A percentile compares a stretch with the other conserved stretches of the same genome.
These are phyloP conservation scores for Phytophthora melonis DNA, from an alignment of 352 stramenopile species.

Conservation along the genomic window DNA sequence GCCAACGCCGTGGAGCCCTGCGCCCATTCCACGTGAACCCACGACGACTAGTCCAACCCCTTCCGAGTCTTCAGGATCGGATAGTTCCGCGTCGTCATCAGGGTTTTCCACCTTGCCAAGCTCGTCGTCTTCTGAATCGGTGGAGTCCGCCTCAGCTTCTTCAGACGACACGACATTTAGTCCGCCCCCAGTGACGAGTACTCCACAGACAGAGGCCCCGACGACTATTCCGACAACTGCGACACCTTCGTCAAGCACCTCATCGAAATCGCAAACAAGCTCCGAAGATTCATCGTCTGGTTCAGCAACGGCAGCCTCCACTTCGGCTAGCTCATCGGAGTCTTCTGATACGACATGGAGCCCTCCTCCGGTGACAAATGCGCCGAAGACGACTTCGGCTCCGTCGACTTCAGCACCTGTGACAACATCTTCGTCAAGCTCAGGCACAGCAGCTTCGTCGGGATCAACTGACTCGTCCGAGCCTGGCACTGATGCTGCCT, in stretches of 20 bases:
- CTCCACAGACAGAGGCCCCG: constrained; percentile 26
- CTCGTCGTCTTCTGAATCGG: constrained; percentile 21
- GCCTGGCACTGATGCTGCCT: constrained; percentile 4
- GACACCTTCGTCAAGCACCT: constrained; percentile 15
- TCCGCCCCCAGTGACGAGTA: constrained; percentile 37
- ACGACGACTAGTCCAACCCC: constrained; percentile 19
- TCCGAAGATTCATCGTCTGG: constrained; percentile 25
- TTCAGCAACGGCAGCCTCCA: constrained; percentile 16
- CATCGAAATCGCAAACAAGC: constrained; percentile 14
- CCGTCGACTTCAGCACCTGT: constrained; percentile 15
- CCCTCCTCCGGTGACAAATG: constrained; percentile 37
- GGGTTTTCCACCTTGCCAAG: constrained; percentile 11
- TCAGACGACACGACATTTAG: constrained; percentile 27
- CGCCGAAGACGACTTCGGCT: constrained; percentile 22
- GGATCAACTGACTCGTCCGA: constrained; percentile 23
- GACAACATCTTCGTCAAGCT: constrained; percentile 24
- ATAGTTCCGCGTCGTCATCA: constrained; percentile 18
- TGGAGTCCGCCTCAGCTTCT: constrained; percentile 7
- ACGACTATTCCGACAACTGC: constrained; percentile 21
- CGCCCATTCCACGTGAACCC: constrained; percentile 31
- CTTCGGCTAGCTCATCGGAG: constrained; percentile 20
- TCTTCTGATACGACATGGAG: constrained; percentile 28
- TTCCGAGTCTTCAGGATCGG: constrained; percentile 22
- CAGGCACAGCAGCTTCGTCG: constrained; percentile 18
- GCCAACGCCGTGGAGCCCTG: constrained; percentile 26